Evolutionary conservation across 1,284 basidiomycete genomes (phyloP).

Genomic region (Athelia sp.): DNA sequence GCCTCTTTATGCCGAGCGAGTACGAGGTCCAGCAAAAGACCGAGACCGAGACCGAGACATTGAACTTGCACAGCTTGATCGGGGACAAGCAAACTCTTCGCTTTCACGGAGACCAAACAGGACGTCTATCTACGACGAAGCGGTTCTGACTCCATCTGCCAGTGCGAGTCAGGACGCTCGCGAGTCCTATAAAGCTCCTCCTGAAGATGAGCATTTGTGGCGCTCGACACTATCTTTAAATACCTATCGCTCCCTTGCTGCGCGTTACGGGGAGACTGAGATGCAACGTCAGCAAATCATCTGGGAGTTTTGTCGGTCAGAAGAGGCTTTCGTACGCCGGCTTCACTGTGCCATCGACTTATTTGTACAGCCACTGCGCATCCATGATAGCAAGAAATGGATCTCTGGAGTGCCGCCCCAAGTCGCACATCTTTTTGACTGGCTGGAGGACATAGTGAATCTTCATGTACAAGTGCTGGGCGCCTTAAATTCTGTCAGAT

Average conservation of each 20-base stretch:
- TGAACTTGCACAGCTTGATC: background rate
- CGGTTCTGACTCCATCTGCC: background rate
- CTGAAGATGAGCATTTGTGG: background rate
- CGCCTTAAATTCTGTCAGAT: conserved; percentile 40
- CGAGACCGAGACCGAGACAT: background rate
- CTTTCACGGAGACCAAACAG: conserved; percentile 13
- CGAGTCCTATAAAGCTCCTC: background rate
- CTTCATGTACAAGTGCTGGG: conserved; percentile 64
- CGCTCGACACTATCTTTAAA: conserved; percentile 6
- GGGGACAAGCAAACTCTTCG: background rate
- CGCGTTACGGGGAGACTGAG: conserved; percentile 34
- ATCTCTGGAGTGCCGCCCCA: conserved; percentile 71
- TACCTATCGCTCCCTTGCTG: conserved; percentile 6
- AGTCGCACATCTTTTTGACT: conserved; percentile 72
- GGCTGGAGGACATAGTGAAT: conserved; percentile 79
- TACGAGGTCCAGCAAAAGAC: conserved; percentile 1
- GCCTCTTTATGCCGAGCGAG: conserved; percentile 6
- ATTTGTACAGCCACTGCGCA: conserved; percentile 74
- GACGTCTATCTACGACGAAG: conserved; percentile 19
- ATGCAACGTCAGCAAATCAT: conserved; percentile 65
- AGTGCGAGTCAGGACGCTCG: background rate
- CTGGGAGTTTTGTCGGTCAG: conserved; percentile 62
- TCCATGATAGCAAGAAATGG: conserved; percentile 65
- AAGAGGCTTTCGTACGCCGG: conserved; percentile 62
- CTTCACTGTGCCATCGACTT: conserved; percentile 59